Conservation (phyloP, 2,329 filamentous ascomycete genomes). For the Ilyonectria mors-panacis region DNA sequence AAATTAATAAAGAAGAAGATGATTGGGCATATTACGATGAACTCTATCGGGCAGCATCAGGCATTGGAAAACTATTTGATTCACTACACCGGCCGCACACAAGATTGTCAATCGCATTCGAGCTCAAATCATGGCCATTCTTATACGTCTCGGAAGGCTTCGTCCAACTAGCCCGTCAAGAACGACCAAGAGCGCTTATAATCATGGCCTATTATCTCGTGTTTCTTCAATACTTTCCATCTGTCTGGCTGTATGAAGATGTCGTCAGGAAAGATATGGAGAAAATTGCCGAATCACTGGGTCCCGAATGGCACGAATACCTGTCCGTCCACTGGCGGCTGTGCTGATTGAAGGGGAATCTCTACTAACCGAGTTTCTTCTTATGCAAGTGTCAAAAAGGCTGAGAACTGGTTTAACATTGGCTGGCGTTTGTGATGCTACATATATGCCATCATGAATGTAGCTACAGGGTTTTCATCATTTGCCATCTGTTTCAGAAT, state of each 20-base stretch:
- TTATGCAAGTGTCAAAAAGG: neutral
- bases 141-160: constrained; percentile 3
- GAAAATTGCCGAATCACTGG: constrained; percentile 1
- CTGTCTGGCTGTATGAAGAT: constrained; percentile 12
- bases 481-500: too few relatives aligned
- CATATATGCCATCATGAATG: too few relatives aligned
- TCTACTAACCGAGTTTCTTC: neutral
- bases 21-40: neutral
- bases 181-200: constrained; percentile 4
- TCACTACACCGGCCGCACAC: neutral
- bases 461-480: too few relatives aligned
- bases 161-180: constrained; percentile 9
- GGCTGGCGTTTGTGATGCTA: too few relatives aligned
- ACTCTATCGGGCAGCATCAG: neutral
- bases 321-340: neutral
- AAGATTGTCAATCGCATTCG: neutral
- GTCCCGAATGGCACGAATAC: constrained; percentile 12
- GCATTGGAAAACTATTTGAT: neutral
- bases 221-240: constrained; percentile 4
- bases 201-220: constrained; percentile 8
- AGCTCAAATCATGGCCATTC: constrained; percentile 17
- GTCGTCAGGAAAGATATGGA: constrained; percentile 2
- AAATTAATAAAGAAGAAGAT: neutral
- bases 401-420: neutral
- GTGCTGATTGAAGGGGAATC: neutral